Evolutionary conservation across 495 filamentous ascomycete species (phyloP), one percentile per base, ranked within the genome.

Genomic region (Xylaria castorea): DNA sequence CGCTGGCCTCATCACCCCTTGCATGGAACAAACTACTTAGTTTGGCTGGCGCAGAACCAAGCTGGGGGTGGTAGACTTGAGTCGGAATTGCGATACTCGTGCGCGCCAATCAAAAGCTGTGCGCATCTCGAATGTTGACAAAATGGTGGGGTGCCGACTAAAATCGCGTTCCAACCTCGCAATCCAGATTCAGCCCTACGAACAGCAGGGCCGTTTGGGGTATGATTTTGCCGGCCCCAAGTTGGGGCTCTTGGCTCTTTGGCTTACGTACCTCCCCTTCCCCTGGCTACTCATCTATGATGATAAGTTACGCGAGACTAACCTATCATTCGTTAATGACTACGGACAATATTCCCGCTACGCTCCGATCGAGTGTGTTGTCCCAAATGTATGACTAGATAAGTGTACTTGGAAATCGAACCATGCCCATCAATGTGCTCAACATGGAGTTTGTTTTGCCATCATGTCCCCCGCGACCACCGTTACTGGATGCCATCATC

Each of bases 101-200:
- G 70, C 63, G 70, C 70, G 68, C 73, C 73, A 74, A 74, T 74
- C 69, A 74, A 27, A 66, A 55, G 51, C 73, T 60, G 27, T 58
- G 68, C 73, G 73, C 73, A 74, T 71, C 20, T 27, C 36, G 62
- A 67, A 50, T 50, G 57, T 66, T 60, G 63, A 61, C 50, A 4
- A 66, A 66, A 40, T 42, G 68, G 70, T 68, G 66, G 70, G 70
- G 70, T 58, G 51, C 60, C 62, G 70, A 67, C 63, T 72, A 67
- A 66, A 66, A 72, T 58, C 34, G 67, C 25, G 61, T 36, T 66
- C 61, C 70, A 66, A 66, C 36, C 50, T 72, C 62, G 44, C 53
- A 68, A 68, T 51, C 62, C 65, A 66, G 73, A 74, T 63, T 74
- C 73, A 68, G 68, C 72, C 65, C 72, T 68, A 66, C 34, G 30